These are phyloP conservation scores for Vigna radiata DNA, from an alignment of 306 rosid genomes.

Conservation along the genomic window DNA sequence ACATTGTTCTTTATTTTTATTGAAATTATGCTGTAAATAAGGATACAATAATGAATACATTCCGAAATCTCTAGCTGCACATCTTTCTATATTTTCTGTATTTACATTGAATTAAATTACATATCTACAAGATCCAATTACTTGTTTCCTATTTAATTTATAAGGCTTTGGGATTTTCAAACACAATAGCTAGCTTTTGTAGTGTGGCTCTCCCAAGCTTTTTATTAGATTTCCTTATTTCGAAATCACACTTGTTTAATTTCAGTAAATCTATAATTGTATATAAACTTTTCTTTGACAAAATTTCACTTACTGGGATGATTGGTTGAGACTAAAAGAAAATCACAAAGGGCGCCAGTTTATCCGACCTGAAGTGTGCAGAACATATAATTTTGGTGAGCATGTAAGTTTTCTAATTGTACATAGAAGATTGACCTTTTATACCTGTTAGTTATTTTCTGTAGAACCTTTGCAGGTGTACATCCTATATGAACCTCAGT, in stretches of 20 bases:
- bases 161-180: not conserved
- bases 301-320: constrained; percentile 93
- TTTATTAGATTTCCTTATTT: constrained; percentile 11
- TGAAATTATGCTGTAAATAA: not conserved
- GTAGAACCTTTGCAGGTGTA: constrained; percentile 18
- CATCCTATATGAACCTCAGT: constrained; percentile 22
- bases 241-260: constrained; percentile 24
- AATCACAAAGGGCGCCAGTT: constrained; percentile 91
- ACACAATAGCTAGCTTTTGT: not conserved
- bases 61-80: not conserved
- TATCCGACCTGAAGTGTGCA: constrained; percentile 96
- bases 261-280: constrained; percentile 40
- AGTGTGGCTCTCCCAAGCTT: not conserved
- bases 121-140: not conserved
- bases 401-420: constrained; percentile 65
- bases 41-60: not conserved
- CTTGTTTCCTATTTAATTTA: not conserved
- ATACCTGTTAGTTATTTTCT: not conserved
- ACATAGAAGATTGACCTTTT: constrained; percentile 29
- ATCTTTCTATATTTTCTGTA: not conserved
- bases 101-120: no score
- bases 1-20: not conserved
- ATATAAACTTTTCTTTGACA: constrained; percentile 72
- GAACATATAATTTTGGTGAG: constrained; percentile 96
- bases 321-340: constrained; percentile 90